Base-by-base conservation (phyloP, 2,329 filamentous ascomycete genomes). In the Mariannaea elegans region DNA sequence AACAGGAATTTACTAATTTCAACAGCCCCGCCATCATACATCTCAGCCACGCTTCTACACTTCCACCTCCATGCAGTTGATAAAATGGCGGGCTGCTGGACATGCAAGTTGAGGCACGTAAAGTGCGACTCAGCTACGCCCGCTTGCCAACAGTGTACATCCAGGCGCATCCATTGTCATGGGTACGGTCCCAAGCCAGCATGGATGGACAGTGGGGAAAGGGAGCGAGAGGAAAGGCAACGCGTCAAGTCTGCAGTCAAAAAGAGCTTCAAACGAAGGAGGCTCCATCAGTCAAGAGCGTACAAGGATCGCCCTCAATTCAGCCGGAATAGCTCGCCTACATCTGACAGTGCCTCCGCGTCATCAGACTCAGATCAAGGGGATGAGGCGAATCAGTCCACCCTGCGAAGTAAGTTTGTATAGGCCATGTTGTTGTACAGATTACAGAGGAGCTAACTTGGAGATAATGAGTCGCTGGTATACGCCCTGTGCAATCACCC, bases 151-250 rank as follows among this genome's bases (percentile, higher is more conserved):
- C 49, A 52, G 18, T 52, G 49, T 18, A 52, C 49, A 2, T 52
- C 49, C 2, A 31, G 49, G 14, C 38, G 27, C 24, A 52, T 52
- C 27, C n/a, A 23, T 12, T 52, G 49, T 18, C 49, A 52, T 6
- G 49, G 49, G 7, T 52, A 52, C 12, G 49, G 49, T 18, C 36
- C 49, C 9, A 52, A 52, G 12, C 49, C 49, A 9, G 27, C 7
- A 5, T 52, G 49, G 49, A 52, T 52, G 49, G 49, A 52, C 31
- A 38, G 49, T 16, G 49, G 49, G 18, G 49, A 24, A 12, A 34
- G 36, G 16, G 49, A 52, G 19, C 38, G 16, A 6, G 49, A 52
- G 4, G 49, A 52, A 38, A 42, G 24, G 27, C 38, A 44, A 12
- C 49, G 49, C 27, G 27, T 52, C 38, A 52, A 44, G 14, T 27